Evolutionary conservation across 352 stramenopile species (phyloP).

Genomic region (Blastocystis sp.): DNA sequence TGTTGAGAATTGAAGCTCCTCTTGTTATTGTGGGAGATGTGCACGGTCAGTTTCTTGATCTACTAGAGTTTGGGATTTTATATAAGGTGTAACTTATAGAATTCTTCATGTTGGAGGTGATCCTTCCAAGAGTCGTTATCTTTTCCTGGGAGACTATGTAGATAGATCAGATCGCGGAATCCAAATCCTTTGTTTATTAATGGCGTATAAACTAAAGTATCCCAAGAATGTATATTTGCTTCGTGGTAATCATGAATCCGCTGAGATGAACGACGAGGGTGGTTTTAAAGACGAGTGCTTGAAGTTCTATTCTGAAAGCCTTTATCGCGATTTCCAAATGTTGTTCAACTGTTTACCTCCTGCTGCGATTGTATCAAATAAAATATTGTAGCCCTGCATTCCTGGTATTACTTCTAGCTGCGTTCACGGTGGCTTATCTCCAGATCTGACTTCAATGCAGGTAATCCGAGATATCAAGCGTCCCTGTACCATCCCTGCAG

Average conservation of each 20-base stretch:
- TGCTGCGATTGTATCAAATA: conserved; percentile 94
- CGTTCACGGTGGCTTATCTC: conserved; percentile 91
- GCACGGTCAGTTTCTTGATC: conserved; percentile 96
- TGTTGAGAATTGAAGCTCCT: conserved; percentile 94
- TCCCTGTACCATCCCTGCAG: conserved; percentile 74
- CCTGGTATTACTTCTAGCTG: conserved; percentile 68
- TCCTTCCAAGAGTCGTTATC: conserved; percentile 86
- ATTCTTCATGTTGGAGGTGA: conserved; percentile 88
- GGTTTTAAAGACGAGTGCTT: conserved; percentile 98
- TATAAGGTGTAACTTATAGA: conserved; percentile 53
- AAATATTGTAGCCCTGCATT: conserved; percentile 67
- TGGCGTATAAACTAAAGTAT: conserved; percentile 96
- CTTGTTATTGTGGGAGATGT: conserved; percentile 94
- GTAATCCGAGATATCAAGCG: conserved; percentile 68
- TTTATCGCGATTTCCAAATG: conserved; percentile 78
- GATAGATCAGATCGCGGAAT: conserved; percentile 88
- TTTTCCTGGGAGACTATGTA: conserved; percentile 91
- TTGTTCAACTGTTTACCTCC: conserved; percentile 86
- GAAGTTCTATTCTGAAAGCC: conserved; percentile 72
- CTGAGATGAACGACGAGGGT: conserved; percentile 97
- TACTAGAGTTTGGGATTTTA: conserved; percentile 71
- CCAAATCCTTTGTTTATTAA: conserved; percentile 90
- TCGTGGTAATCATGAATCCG: conserved; percentile 95
- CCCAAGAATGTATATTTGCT: conserved; percentile 95
- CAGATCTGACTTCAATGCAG: conserved; percentile 84